Base-by-base conservation (phyloP, 352 stramenopile genomes). In the Phytophthora melonis region DNA sequence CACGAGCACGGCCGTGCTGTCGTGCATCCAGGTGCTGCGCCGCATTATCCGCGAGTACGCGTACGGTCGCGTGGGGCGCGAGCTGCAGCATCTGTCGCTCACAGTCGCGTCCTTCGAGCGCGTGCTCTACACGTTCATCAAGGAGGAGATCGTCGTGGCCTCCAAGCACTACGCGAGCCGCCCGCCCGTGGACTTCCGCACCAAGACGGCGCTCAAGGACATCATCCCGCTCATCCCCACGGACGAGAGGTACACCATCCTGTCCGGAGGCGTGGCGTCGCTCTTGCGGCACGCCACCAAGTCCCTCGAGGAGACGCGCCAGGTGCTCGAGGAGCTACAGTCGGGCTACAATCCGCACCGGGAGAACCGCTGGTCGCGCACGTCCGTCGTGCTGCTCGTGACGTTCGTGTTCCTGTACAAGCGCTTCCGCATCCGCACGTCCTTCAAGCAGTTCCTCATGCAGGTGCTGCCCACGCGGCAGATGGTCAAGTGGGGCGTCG, bases 21-120 rank as follows among this genome's bases (percentile, higher is more conserved):
- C 85, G 23, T 93, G 86, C 62, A 91, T 95, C 64, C 87, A 93
- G 58, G 79, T 93, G 25, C 70, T 95, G 55, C 90, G 90, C 6
- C 86, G 90, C 9, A 97, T 97, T 66, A 97, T 97, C 50, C 87
- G 86, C 53, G 85, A 97, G 70, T 93, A 95, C 56, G 87, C 90
- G 34, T 95, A 93, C 63, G 87, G 88, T 2, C 78, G 88, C 19
- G 84, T 97, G 79, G 90, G 90, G 2, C 84, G 90, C 25, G 88
- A 97, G 71, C 75, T 97, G 57, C 90, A 95, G 74, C 90, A 97
- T 58, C 68, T 97, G 32, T 97, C 90, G 57, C 79, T 97, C 23
- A 97, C 88, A 1, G 90, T 97, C 27, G 90, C 88, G 11, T 92
- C 79, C 25, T 95, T 95, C 71, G 90, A 97, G 76, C 84, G 90